Percentiles rank a stretch among this genome's conserved stretches.
These are phyloP conservation scores for Fusarium mangiferae DNA, from an alignment of 2,329 filamentous ascomycete species.

Conservation along the genomic window DNA sequence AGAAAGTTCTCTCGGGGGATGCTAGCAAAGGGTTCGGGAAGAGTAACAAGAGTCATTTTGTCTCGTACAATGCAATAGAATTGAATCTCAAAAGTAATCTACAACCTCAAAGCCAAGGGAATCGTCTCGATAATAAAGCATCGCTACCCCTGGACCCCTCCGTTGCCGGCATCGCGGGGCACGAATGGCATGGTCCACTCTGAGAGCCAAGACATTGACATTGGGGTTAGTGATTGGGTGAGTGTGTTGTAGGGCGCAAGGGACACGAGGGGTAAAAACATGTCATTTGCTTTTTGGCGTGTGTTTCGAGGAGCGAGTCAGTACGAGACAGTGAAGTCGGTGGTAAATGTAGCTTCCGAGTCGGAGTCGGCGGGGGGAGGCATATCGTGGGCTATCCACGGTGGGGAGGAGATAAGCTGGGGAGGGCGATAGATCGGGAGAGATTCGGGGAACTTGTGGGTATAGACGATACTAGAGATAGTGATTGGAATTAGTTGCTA, in stretches of 20 bases:
- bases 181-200: slow-evolving; percentile 29
- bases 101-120: neutral
- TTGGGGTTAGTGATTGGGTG: slow-evolving; percentile 15
- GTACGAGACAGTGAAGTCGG: slow-evolving; percentile 10
- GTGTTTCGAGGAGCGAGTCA: slow-evolving; percentile 15
- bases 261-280: slow-evolving; percentile 34
- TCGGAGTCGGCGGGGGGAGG: neutral
- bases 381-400: slow-evolving; percentile 18
- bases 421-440: neutral
- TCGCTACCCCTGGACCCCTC: neutral
- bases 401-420: slow-evolving; percentile 9
- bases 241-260: slow-evolving; percentile 32
- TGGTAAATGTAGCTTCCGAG: slow-evolving; percentile 32
- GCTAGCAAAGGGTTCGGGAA: slow-evolving; percentile 70
- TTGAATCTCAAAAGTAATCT: neutral
- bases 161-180: slow-evolving; percentile 35
- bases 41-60: slow-evolving; percentile 51
- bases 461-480: neutral
- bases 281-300: slow-evolving; percentile 8
- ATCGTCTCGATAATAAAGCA: neutral
- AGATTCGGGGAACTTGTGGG: neutral
- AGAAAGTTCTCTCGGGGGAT: slow-evolving; percentile 72
- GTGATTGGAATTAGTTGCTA: neutral
- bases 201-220: slow-evolving; percentile 1
- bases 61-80: neutral